Percentiles rank a stretch among this genome's conserved stretches.
Conservation (phyloP, 495 filamentous ascomycete genomes). For the Talaromyces stipitatus region DNA sequence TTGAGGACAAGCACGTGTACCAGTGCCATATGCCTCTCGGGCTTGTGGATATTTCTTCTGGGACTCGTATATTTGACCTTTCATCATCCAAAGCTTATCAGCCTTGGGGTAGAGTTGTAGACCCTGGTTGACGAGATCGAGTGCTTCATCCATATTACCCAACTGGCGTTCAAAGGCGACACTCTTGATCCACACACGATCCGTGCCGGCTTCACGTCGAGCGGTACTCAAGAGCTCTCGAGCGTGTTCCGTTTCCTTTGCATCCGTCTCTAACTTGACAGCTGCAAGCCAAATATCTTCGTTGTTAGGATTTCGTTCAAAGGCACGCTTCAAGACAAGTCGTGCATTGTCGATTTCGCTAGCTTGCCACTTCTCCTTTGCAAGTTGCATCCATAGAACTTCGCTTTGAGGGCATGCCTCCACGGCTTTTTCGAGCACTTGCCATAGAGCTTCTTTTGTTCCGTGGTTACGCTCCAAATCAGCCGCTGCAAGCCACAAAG, state of each 20-base stretch:
- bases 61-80: slow-evolving; percentile 91
- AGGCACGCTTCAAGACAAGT: slow-evolving; percentile 73
- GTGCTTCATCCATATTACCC: slow-evolving; percentile 66
- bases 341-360: slow-evolving; percentile 81
- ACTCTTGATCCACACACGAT: slow-evolving; percentile 93
- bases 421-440: slow-evolving; percentile 84
- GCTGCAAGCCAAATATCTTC: slow-evolving; percentile 96
- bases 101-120: slow-evolving; percentile 80
- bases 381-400: slow-evolving; percentile 91
- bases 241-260: slow-evolving; percentile 69
- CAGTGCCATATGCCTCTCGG: slow-evolving; percentile 82
- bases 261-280: slow-evolving; percentile 90
- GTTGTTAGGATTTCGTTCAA: slow-evolving; percentile 88
- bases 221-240: slow-evolving; percentile 72
- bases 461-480: slow-evolving; percentile 90
- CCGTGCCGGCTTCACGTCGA: slow-evolving; percentile 78
- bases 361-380: slow-evolving; percentile 85
- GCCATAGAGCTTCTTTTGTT: slow-evolving; percentile 71
- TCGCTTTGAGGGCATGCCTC: slow-evolving; percentile 87
- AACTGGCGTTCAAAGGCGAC: slow-evolving; percentile 85
- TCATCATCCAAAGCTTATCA: slow-evolving; percentile 96
- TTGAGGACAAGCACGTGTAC: slow-evolving; percentile 76
- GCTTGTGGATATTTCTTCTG: slow-evolving; percentile 72
- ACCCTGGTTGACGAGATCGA: slow-evolving; percentile 81
- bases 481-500: slow-evolving; percentile 79